Evolutionary conservation across 148 eudicot species (phyloP).

Genomic region (Nyssa sinensis): DNA sequence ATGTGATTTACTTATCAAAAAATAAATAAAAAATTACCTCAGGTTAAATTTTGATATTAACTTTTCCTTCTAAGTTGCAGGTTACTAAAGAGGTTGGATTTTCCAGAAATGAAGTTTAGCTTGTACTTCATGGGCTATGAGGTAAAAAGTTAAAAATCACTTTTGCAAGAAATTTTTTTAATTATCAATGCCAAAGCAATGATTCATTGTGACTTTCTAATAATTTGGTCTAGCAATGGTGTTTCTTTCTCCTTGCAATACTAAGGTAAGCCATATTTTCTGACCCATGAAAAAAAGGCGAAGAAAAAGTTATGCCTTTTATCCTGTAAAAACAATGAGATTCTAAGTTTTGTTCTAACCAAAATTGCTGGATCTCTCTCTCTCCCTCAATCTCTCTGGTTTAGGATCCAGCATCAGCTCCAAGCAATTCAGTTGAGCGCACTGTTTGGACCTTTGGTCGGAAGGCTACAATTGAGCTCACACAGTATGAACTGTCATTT

Average conservation of each 20-base stretch:
- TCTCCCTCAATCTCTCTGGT: slow-evolving; percentile 14
- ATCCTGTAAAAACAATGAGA: neutral
- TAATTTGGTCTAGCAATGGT: neutral
- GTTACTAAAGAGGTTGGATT: slow-evolving; percentile 89
- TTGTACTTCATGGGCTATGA: slow-evolving; percentile 90
- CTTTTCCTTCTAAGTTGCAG: slow-evolving; percentile 37
- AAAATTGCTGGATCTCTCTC: neutral
- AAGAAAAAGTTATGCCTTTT: neutral
- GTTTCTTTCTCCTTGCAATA: neutral
- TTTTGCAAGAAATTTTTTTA: neutral
- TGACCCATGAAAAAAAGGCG: neutral
- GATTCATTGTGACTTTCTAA: neutral
- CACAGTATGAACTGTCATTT: slow-evolving; percentile 46
- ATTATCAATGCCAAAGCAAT: neutral
- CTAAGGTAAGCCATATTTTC: neutral
- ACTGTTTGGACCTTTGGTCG: slow-evolving; percentile 78
- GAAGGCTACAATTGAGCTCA: slow-evolving; percentile 88
- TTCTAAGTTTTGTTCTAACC: neutral
- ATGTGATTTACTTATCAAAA: no score
- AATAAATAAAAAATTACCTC: neutral
- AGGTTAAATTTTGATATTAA: neutral
- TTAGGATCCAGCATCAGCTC: slow-evolving; percentile 76
- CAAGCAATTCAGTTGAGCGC: slow-evolving; percentile 64
- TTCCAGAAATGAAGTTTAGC: slow-evolving; percentile 79
- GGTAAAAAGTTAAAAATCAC: slow-evolving; percentile 30